Evolutionary conservation across 1,284 basidiomycete species (phyloP).

Genomic region (Neotropicomus parvogracilis): DNA sequence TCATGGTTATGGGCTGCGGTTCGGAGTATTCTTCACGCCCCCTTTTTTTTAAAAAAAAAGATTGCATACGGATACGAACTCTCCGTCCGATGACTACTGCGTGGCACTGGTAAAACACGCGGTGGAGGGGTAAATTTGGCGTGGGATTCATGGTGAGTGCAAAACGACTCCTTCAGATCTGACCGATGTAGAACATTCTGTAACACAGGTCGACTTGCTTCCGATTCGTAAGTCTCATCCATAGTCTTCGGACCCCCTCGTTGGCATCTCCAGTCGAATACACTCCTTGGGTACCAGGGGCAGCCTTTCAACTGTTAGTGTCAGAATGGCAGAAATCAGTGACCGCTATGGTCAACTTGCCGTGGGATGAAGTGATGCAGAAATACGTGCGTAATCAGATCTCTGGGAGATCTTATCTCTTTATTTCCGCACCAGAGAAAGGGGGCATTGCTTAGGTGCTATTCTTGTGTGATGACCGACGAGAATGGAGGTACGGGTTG

Average conservation of each 20-base stretch:
- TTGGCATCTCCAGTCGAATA: conserved; percentile 1
- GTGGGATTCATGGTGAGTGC: conserved; percentile 5
- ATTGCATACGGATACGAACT: conserved; percentile 5
- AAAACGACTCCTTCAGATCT: no score
- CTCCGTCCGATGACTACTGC: conserved; percentile 1
- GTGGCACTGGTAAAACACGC: conserved; percentile 4
- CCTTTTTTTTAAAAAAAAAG: no score
- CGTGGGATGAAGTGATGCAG: conserved; percentile 7
- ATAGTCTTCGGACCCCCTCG: no score
- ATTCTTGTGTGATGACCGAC: conserved; percentile 2
- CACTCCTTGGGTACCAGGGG: conserved; percentile 7
- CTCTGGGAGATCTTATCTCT: no score
- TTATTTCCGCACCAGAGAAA: not conserved
- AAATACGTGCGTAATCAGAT: conserved; percentile 1
- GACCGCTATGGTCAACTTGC: conserved; percentile 6
- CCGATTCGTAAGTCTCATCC: not conserved
- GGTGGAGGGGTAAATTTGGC: conserved; percentile 4
- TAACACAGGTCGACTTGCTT: conserved; percentile 1
- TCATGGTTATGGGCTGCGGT: no score
- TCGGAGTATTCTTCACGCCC: no score
- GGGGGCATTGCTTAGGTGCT: not conserved
- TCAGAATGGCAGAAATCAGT: conserved; percentile 2
- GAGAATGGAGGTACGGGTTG: conserved; percentile 3
- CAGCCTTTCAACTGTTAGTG: conserved; percentile 2
- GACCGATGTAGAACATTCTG: not conserved